Conservation (phyloP, 345 rosid genomes). For the Populus euphratica region DNA sequence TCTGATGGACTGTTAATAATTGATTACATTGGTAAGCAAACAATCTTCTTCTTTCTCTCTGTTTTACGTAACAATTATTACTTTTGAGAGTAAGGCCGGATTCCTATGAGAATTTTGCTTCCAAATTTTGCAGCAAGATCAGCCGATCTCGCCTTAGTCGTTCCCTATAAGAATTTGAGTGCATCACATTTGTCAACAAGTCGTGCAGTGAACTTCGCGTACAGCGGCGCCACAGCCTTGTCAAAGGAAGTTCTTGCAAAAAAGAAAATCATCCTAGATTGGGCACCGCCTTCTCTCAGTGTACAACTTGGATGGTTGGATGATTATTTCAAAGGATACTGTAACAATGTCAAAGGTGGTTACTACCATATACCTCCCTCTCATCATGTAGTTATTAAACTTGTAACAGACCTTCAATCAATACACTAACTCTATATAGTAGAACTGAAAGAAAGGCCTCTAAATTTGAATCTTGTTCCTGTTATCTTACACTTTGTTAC, state of each 20-base stretch:
- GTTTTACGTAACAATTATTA: too few species aligned
- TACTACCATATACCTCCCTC: too few species aligned
- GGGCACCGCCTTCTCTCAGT: background rate
- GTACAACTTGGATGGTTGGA: background rate
- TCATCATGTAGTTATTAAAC: too few species aligned
- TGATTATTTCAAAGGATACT: background rate
- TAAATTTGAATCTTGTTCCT: too few species aligned
- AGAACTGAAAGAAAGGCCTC: too few species aligned
- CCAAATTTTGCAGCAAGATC: conserved; percentile 6
- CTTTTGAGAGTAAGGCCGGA: too few species aligned
- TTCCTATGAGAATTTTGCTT: background rate
- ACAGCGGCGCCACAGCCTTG: conserved; percentile 2
- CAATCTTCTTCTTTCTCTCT: too few species aligned
- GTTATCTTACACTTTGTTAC: background rate
- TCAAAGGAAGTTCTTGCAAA: background rate
- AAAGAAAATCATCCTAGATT: background rate
- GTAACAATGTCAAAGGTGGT: background rate
- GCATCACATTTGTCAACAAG: background rate
- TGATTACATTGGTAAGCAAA: conserved; percentile 1
- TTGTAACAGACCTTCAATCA: too few species aligned
- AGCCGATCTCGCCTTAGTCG: background rate
- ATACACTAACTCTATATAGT: too few species aligned
- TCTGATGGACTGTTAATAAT: background rate
- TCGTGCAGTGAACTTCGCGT: conserved; percentile 3
- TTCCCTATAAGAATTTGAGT: background rate